Base-by-base conservation (phyloP, 257 asterid genomes). In the Eucommia ulmoides region DNA sequence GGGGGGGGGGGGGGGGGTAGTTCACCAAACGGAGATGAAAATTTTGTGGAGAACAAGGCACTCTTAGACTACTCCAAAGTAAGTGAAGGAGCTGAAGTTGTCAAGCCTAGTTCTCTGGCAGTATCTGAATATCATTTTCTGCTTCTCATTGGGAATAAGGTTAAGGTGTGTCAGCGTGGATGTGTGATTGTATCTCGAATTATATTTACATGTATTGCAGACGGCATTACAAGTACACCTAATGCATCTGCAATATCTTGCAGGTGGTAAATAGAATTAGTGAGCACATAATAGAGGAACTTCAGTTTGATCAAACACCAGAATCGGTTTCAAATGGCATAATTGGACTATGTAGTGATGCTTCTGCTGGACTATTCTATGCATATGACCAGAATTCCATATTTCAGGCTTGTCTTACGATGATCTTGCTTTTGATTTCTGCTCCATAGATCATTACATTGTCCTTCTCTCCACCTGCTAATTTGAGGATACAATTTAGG, bases 41-140 rank as follows among this genome's bases (percentile, higher is more conserved):
- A 91, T 68, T 86, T 91, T 79, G 95, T 91, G 74, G 98, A 86
- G 83, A 86, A 86, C 79, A 91, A 91, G 67, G 98, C 98, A 76
- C 91, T 91, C 60, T 65, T 91, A 68, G 82, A 73, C 68, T 91
- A 91, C 48, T 62, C 84, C 14, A 86, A 75, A 60, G 65, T 83
- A 65, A 80, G 88, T 49, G 98, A 91, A 83, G 91, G 96, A 50
- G 78, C 69, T 54, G 79, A 73, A 61, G 76, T 66, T 72, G 81
- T 86, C 70, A 91, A 81, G 73, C 98, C 98, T 58, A 81, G 79
- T 69, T 91, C 98, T 59, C 61, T 91, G 72, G 94, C 88, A 61
- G 74, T 83, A 50, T 86, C 98, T 23, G 96, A 91, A 57, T 91
- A 73, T 72, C 98, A 91, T 79, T 91, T 91, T 68, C 96, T 91